Percentiles rank a stretch among this genome's conserved stretches.
phyloP scores from a whole-genome alignment of 2,329 filamentous ascomycete genomes.

The Hortaea werneckii region DNA sequence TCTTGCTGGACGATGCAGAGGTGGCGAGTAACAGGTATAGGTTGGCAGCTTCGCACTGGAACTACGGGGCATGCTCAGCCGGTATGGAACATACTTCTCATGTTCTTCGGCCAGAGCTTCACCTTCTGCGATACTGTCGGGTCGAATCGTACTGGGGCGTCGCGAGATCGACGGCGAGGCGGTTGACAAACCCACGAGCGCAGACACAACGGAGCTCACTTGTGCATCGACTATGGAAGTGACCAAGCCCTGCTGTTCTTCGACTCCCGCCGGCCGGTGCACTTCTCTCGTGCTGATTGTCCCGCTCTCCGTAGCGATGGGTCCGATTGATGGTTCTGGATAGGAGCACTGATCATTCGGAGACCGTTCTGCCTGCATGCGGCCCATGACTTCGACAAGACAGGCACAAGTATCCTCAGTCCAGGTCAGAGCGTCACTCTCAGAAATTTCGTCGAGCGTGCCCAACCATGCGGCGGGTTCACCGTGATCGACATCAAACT shows the following conservation, averaged over 20 bases:
- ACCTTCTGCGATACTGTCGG: constrained; percentile 3
- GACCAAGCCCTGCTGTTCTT: neutral
- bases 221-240: too few species aligned
- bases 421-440: too few species aligned
- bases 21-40: neutral
- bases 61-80: neutral
- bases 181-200: too few species aligned
- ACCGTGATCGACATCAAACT: too few species aligned
- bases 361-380: too few species aligned
- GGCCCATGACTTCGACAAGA: too few species aligned
- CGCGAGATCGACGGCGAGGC: neutral
- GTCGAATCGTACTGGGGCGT: neutral
- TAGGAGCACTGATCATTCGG: neutral
- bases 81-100: constrained; percentile 3
- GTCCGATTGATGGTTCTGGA: neutral
- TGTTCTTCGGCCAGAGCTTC: constrained; percentile 1
- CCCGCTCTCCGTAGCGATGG: neutral
- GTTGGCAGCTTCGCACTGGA: neutral
- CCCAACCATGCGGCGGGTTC: too few species aligned
- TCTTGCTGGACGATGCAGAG: neutral
- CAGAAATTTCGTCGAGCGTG: too few species aligned
- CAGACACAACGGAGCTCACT: too few species aligned
- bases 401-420: too few species aligned
- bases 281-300: too few species aligned
- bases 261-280: neutral